A percentile compares a stretch with the other conserved stretches of the same genome.
These are phyloP conservation scores for Podospora comata DNA, from an alignment of 495 filamentous ascomycete genomes.

Conservation along the genomic window DNA sequence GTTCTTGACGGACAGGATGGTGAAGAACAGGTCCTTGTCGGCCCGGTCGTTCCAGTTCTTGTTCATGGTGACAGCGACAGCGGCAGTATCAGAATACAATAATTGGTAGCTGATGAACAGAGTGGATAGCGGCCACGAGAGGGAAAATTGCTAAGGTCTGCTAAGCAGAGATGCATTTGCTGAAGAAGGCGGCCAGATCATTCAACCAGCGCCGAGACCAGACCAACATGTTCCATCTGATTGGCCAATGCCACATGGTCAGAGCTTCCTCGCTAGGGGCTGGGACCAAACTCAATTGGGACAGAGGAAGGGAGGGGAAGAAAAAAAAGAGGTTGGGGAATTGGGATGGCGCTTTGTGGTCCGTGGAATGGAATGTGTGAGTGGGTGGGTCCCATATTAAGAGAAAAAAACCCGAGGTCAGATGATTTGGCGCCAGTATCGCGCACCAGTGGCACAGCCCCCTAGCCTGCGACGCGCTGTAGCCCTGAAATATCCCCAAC, in stretches of 20 bases:
- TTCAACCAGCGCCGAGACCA: conserved; percentile 21
- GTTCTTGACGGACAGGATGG: conserved; percentile 53
- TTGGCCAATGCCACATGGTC: conserved; percentile 6
- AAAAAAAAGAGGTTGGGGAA: not conserved
- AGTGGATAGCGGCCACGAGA: conserved; percentile 5
- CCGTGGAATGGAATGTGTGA: too few relatives aligned
- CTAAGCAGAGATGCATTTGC: conserved; percentile 32
- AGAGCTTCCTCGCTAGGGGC: conserved; percentile 13
- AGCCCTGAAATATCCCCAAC: conserved; percentile 17
- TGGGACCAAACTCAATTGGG: not conserved
- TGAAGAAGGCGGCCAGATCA: conserved; percentile 21
- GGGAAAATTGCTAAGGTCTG: conserved; percentile 38
- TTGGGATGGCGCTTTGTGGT: not conserved
- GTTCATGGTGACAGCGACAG: conserved; percentile 36
- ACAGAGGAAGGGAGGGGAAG: not conserved
- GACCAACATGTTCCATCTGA: not conserved
- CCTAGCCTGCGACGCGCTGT: conserved; percentile 28
- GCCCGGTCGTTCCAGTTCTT: conserved; percentile 55
- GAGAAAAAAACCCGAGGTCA: conserved; percentile 21
- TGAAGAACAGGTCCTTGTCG: conserved; percentile 54
- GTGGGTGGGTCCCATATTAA: conserved; percentile 12
- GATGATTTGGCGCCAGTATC: conserved; percentile 35
- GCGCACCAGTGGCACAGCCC: conserved; percentile 26
- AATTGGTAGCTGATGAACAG: conserved; percentile 19
- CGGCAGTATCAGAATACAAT: not conserved